These are phyloP conservation scores for Fusarium chlamydosporum DNA, from an alignment of 2,329 filamentous ascomycete genomes.

Conservation along the genomic window DNA sequence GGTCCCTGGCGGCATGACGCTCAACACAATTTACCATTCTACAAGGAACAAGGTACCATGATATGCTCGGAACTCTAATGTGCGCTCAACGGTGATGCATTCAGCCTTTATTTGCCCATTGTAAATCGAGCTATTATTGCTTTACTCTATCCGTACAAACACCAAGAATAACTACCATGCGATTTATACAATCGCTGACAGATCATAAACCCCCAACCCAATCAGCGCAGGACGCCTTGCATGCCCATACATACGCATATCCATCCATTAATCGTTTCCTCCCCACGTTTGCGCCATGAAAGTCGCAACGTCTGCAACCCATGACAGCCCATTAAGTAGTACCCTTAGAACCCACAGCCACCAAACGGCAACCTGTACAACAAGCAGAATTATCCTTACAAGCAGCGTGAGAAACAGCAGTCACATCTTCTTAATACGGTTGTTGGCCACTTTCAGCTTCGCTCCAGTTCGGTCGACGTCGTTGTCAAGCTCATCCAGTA, in stretches of 20 bases:
- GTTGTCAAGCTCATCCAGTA: slow-evolving; percentile 76
- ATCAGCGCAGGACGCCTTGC: slow-evolving; percentile 40
- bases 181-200: slow-evolving; percentile 10
- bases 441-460: slow-evolving; percentile 82
- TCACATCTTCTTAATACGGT: slow-evolving; percentile 76
- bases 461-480: slow-evolving; percentile 75
- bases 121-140: slow-evolving; percentile 12
- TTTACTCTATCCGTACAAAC: slow-evolving; percentile 4
- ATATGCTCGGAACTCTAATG: slow-evolving; percentile 10
- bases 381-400: slow-evolving; percentile 51
- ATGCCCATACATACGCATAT: slow-evolving; percentile 24
- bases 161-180: neutral
- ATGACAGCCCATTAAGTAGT: slow-evolving; percentile 46
- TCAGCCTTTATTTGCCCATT: neutral
- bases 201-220: slow-evolving; percentile 22
- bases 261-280: slow-evolving; percentile 20
- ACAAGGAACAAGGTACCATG: slow-evolving; percentile 35
- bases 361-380: slow-evolving; percentile 53
- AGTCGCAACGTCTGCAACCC: slow-evolving; percentile 50
- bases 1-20: slow-evolving; percentile 8
- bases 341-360: slow-evolving; percentile 50
- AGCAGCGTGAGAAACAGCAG: slow-evolving; percentile 48
- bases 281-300: slow-evolving; percentile 45
- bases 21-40: slow-evolving; percentile 5
- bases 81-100: slow-evolving; percentile 34